Base-by-base conservation (phyloP, 306 rosid genomes). In the Purshia tridentata region DNA sequence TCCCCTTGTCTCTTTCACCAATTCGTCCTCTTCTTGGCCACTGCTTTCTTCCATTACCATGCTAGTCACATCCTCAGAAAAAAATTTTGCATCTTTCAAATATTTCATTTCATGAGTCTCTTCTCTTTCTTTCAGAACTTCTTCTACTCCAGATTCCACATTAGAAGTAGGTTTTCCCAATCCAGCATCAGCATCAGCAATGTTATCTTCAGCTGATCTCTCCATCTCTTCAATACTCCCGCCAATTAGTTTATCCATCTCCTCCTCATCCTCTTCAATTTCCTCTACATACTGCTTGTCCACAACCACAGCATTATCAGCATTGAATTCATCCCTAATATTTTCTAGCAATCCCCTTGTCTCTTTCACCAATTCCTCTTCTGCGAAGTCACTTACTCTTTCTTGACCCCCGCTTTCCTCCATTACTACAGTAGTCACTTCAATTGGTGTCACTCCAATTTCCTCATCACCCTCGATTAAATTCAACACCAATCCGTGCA, bases 291-390 rank as follows among this genome's bases (percentile, higher is more conserved):
- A 41, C 4, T 0, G 54, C 22, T 20, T 57, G 2, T 48, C 56
- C 50, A 67, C 41, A 54, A 73, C 75, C 71, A 44, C 70, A 13
- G 73, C 63, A 55, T 46, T 40, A n/a, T 74, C 83, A 61, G 16
- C 67, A 65, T 48, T 82, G 55, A 83, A 82, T 57, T 88, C 95
- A 49, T 90, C 88, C 78, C 83, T 78, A 47, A 82, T 80, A 75
- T 76, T 76, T 76, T 89, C 86, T 13, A 74, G 23, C 72, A 82
- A 45, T 10, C 77, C 86, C 40, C 46, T 85, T 0, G 88, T 86
- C 72, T 85, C 92, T n/a, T 76, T 76, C 65, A 41, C 71, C 71
- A 79, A 20, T 35, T 82, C 87, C 52, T 82, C 87, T 69, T 55
- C 70, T 18, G 40, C 10, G 9, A 77, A 73, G n/a, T 54, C 83